These are phyloP conservation scores for Lepidium aucheri DNA, from an alignment of 345 rosid genomes.

Conservation along the genomic window DNA sequence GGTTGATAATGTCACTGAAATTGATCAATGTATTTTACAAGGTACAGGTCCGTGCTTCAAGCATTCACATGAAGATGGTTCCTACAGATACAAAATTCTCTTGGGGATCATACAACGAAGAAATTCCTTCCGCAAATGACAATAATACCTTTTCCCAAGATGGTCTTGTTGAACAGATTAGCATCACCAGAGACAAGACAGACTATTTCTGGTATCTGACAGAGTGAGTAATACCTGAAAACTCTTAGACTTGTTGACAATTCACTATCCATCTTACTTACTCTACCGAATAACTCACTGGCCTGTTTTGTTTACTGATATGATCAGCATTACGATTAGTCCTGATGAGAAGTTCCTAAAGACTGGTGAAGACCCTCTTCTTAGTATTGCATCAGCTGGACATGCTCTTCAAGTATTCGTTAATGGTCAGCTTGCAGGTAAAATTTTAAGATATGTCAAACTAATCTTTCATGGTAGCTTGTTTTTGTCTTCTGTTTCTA, in stretches of 20 bases:
- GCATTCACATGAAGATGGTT: slow-evolving; percentile 54
- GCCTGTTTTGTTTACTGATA: slow-evolving; percentile 45
- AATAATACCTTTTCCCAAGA: slow-evolving; percentile 33
- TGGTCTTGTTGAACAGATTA: slow-evolving; percentile 76
- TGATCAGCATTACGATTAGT: slow-evolving; percentile 15
- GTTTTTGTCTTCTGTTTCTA: background rate
- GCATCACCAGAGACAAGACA: slow-evolving; percentile 57
- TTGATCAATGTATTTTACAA: slow-evolving; percentile 39
- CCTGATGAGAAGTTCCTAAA: slow-evolving; percentile 40
- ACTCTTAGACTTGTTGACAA: slow-evolving; percentile 45
- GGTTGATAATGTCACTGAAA: slow-evolving; percentile 8
- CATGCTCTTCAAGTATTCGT: slow-evolving; percentile 64
- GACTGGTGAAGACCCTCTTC: slow-evolving; percentile 39
- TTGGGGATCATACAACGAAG: slow-evolving; percentile 78
- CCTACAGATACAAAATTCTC: slow-evolving; percentile 40
- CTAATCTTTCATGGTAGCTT: background rate
- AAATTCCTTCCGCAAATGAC: slow-evolving; percentile 41
- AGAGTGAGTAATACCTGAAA: slow-evolving; percentile 49
- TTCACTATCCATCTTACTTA: slow-evolving; percentile 50
- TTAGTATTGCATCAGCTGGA: slow-evolving; percentile 57
- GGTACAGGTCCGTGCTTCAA: slow-evolving; percentile 52
- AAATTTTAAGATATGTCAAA: background rate
- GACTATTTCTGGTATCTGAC: slow-evolving; percentile 95
- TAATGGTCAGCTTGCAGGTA: slow-evolving; percentile 71
- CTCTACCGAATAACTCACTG: slow-evolving; percentile 44